These are phyloP conservation scores for Suhomyces canberraensis DNA, from an alignment of 805 yeast species.

Conservation along the genomic window DNA sequence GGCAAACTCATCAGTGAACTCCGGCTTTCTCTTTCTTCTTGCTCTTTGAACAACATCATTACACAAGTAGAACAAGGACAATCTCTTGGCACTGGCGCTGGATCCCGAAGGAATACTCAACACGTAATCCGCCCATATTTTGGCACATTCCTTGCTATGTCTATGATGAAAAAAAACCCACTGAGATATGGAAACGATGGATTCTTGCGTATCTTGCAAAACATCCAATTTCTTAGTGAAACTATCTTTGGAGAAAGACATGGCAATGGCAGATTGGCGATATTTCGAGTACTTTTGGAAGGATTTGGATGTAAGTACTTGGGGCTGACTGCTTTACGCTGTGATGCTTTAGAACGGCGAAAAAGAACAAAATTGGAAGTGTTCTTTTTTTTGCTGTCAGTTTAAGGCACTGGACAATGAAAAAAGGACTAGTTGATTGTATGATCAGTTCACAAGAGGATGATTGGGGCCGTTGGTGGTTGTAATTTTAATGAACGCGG, in stretches of 20 bases:
- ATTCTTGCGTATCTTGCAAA: slow-evolving; percentile 61
- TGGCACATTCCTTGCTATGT: slow-evolving; percentile 50
- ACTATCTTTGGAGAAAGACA: slow-evolving; percentile 53
- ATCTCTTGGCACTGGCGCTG: slow-evolving; percentile 32
- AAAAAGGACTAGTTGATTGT: too few relatives aligned
- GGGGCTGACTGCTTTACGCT: too few relatives aligned
- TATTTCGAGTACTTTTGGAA: too few relatives aligned
- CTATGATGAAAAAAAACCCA: slow-evolving; percentile 71
- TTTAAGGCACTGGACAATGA: too few relatives aligned
- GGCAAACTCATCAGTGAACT: slow-evolving; percentile 58
- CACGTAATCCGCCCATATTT: slow-evolving; percentile 47
- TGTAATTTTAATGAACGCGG: too few relatives aligned
- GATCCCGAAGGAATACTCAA: slow-evolving; percentile 11
- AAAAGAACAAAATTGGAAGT: too few relatives aligned
- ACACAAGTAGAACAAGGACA: slow-evolving; percentile 64
- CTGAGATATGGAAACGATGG: slow-evolving; percentile 71
- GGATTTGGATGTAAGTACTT: too few relatives aligned
- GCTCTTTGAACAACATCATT: slow-evolving; percentile 84
- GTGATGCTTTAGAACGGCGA: too few relatives aligned
- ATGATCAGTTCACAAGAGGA: too few relatives aligned
- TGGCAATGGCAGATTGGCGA: too few relatives aligned
- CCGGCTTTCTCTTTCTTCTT: slow-evolving; percentile 55
- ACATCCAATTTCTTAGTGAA: slow-evolving; percentile 45
- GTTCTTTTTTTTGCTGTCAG: too few relatives aligned
- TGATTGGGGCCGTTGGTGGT: too few relatives aligned